Evolutionary conservation across 495 filamentous ascomycete species (phyloP).

Genomic region (Penicillium chermesinum): DNA sequence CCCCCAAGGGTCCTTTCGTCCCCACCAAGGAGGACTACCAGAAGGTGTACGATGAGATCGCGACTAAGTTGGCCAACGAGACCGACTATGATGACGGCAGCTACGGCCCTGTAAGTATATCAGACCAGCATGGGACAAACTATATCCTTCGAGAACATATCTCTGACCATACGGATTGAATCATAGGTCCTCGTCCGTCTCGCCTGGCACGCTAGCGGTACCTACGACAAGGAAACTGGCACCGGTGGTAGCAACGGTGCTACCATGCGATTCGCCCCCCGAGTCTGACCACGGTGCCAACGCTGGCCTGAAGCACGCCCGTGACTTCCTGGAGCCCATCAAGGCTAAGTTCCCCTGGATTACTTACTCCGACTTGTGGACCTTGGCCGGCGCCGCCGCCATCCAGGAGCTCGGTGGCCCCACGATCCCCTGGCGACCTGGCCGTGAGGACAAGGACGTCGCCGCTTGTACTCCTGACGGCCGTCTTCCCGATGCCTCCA

Average conservation of each 20-base stretch:
- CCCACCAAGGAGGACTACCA: conserved; percentile 88
- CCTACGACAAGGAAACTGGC: conserved; percentile 81
- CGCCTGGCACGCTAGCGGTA: conserved; percentile 83
- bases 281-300: conserved; percentile 93
- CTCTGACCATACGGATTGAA: conserved; percentile 8
- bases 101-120: conserved; percentile 70
- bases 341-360: conserved; percentile 94
- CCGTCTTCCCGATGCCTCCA: conserved; percentile 82
- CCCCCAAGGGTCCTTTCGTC: conserved; percentile 48
- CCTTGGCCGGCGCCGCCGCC: conserved; percentile 75
- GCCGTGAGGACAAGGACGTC: conserved; percentile 77
- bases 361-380: conserved; percentile 94
- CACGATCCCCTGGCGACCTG: conserved; percentile 81
- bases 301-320: conserved; percentile 79
- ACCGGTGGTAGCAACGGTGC: conserved; percentile 96
- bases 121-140: background rate
- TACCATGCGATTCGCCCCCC: conserved; percentile 94
- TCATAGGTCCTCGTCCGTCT: conserved; percentile 65
- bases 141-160: background rate
- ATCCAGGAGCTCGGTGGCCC: conserved; percentile 96
- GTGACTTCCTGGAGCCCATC: conserved; percentile 88
- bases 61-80: conserved; percentile 71
- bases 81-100: conserved; percentile 96
- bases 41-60: conserved; percentile 89
- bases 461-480: conserved; percentile 89